A percentile compares a stretch with the other conserved stretches of the same genome.
phyloP scores from a whole-genome alignment of 2,329 filamentous ascomycete genomes.

The Alternaria gansuensis region DNA sequence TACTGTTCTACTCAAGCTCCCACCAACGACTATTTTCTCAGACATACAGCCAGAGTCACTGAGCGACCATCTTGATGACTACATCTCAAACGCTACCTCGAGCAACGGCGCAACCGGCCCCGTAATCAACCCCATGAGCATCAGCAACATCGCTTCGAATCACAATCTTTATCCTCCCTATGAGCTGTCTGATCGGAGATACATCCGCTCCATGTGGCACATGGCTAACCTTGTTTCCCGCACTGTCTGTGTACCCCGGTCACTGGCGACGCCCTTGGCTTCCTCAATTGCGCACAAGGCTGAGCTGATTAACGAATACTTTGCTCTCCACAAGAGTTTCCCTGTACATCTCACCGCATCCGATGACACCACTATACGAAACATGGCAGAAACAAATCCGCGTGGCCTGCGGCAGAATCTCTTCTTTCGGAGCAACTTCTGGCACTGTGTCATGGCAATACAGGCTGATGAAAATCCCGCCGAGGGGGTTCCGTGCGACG shows the following conservation, averaged over 20 bases:
- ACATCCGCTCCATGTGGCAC: slow-evolving; percentile 80
- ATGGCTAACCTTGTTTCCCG: slow-evolving; percentile 81
- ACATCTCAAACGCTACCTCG: slow-evolving; percentile 69
- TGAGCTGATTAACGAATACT: slow-evolving; percentile 74
- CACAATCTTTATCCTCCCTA: slow-evolving; percentile 52
- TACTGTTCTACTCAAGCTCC: slow-evolving; percentile 78
- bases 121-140: slow-evolving; percentile 62
- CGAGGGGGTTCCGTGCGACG: slow-evolving; percentile 62
- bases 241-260: slow-evolving; percentile 77
- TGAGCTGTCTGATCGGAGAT: slow-evolving; percentile 56
- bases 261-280: slow-evolving; percentile 76
- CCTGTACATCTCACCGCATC: slow-evolving; percentile 75
- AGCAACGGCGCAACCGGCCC: slow-evolving; percentile 50
- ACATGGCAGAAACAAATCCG: slow-evolving; percentile 67
- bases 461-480: slow-evolving; percentile 74
- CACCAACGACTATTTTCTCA: slow-evolving; percentile 79
- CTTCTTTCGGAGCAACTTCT: slow-evolving; percentile 83
- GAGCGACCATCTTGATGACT: slow-evolving; percentile 70
- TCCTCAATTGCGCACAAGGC: slow-evolving; percentile 73
- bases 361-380: slow-evolving; percentile 67
- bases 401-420: slow-evolving; percentile 77
- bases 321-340: slow-evolving; percentile 75
- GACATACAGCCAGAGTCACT: slow-evolving; percentile 80
- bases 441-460: slow-evolving; percentile 82
- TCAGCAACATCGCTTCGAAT: slow-evolving; percentile 58